A percentile compares a stretch with the other conserved stretches of the same genome.
phyloP scores from a whole-genome alignment of 257 asterid species.

The Linaria vulgaris region DNA sequence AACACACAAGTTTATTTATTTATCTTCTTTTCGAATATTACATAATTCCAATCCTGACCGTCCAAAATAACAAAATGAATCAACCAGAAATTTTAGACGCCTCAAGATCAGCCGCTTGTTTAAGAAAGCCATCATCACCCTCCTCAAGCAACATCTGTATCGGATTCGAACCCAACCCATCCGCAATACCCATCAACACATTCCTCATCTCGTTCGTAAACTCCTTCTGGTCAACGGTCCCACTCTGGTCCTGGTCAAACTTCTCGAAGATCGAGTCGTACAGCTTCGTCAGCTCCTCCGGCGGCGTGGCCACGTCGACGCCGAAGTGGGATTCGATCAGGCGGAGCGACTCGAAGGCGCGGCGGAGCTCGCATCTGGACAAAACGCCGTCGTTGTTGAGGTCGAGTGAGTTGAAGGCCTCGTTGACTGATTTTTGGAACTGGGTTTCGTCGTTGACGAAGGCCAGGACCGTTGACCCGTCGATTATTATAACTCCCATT shows the following conservation, averaged over 20 bases:
- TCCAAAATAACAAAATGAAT: not conserved
- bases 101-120: constrained; percentile 86
- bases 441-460: constrained; percentile 62
- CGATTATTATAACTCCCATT: constrained; percentile 81
- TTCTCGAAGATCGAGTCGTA: constrained; percentile 76
- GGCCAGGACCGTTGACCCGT: constrained; percentile 64
- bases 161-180: constrained; percentile 76
- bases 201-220: constrained; percentile 66
- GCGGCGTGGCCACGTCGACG: constrained; percentile 58
- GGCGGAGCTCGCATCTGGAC: constrained; percentile 79
- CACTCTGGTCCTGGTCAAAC: constrained; percentile 61
- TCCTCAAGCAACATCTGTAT: constrained; percentile 94
- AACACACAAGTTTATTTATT: too few species aligned
- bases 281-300: constrained; percentile 74
- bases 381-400: constrained; percentile 84
- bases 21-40: too few species aligned
- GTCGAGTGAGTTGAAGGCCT: constrained; percentile 60
- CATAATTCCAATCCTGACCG: too few species aligned
- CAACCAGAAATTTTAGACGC: constrained; percentile 49
- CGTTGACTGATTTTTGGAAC: constrained; percentile 55
- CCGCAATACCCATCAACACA: constrained; percentile 79
- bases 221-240: constrained; percentile 61
- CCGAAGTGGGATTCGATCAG: constrained; percentile 81
- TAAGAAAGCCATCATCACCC: constrained; percentile 54
- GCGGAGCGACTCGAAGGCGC: constrained; percentile 72